phyloP scores from a whole-genome alignment of 2,329 filamentous ascomycete genomes.

The Alternaria panax region DNA sequence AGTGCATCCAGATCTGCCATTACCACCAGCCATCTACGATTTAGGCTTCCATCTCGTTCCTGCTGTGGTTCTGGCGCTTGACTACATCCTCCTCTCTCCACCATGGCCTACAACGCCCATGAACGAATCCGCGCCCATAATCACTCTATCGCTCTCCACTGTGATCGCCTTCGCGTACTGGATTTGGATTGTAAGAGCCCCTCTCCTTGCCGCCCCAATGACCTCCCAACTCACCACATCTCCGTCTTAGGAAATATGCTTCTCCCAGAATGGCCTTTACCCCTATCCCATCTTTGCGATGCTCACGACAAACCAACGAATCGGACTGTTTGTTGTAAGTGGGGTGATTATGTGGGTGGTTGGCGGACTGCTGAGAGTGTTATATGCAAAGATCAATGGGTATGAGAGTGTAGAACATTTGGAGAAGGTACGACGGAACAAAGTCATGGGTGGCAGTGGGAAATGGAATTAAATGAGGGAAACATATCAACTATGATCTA shows the following conservation, averaged over 20 bases:
- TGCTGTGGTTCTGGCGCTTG: slow-evolving; percentile 68
- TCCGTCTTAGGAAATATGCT: slow-evolving; percentile 66
- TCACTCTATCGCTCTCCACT: slow-evolving; percentile 66
- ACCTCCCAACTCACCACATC: background rate
- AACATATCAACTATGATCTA: background rate
- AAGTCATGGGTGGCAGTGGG: slow-evolving; percentile 24
- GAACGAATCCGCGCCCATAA: slow-evolving; percentile 56
- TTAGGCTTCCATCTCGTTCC: slow-evolving; percentile 60
- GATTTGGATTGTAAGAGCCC: slow-evolving; percentile 66
- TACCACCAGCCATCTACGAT: slow-evolving; percentile 61
- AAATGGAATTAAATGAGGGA: slow-evolving; percentile 27
- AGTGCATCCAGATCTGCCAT: slow-evolving; percentile 53
- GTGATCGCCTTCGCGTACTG: slow-evolving; percentile 72
- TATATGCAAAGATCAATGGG: slow-evolving; percentile 73
- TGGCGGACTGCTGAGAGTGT: slow-evolving; percentile 71
- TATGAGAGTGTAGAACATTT: slow-evolving; percentile 32
- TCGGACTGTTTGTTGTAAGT: slow-evolving; percentile 72
- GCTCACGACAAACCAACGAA: slow-evolving; percentile 70
- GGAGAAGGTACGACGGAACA: slow-evolving; percentile 28
- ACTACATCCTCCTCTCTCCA: slow-evolving; percentile 73
- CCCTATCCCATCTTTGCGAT: slow-evolving; percentile 85
- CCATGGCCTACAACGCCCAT: slow-evolving; percentile 69
- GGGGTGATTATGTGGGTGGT: slow-evolving; percentile 75
- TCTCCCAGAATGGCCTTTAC: slow-evolving; percentile 73
- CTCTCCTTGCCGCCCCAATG: no score